Conservation (phyloP, 345 rosid genomes). For the Hevea brasiliensis region DNA sequence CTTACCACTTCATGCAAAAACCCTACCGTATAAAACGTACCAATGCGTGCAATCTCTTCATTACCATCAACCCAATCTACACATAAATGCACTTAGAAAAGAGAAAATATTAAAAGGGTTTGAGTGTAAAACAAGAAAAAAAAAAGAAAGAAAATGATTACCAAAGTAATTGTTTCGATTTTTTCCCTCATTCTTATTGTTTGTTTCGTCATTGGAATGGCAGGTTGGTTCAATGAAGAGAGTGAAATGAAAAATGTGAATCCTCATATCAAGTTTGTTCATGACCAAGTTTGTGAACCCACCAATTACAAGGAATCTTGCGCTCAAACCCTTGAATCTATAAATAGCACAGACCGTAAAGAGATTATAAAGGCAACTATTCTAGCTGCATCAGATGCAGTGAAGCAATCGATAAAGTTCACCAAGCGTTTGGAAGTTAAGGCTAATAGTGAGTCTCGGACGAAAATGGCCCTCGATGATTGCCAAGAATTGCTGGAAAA, state of each 20-base stretch:
- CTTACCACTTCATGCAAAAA: too few relatives aligned
- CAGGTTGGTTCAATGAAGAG: too few relatives aligned
- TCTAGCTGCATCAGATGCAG: not conserved
- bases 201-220: too few relatives aligned
- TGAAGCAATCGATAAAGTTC: constrained; percentile 11
- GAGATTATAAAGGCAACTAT: constrained; percentile 15
- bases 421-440: not conserved
- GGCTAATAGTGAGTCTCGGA: not conserved
- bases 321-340: not conserved
- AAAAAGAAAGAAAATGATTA: too few relatives aligned
- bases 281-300: constrained; percentile 4
- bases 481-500: constrained; percentile 14
- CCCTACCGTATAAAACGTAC: too few relatives aligned
- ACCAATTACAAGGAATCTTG: constrained; percentile 16
- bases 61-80: too few relatives aligned
- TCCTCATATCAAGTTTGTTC: not conserved
- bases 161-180: too few relatives aligned
- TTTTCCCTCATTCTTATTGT: too few relatives aligned
- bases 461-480: constrained; percentile 19
- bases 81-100: too few relatives aligned
- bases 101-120: too few relatives aligned
- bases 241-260: not conserved
- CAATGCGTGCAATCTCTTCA: too few relatives aligned
- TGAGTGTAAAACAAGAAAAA: too few relatives aligned
- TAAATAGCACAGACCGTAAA: constrained; percentile 21